Evolutionary conservation across 768 basidiomycete genomes (phyloP), one percentile per base, ranked within the genome.

Genomic region (Russula emetica): DNA sequence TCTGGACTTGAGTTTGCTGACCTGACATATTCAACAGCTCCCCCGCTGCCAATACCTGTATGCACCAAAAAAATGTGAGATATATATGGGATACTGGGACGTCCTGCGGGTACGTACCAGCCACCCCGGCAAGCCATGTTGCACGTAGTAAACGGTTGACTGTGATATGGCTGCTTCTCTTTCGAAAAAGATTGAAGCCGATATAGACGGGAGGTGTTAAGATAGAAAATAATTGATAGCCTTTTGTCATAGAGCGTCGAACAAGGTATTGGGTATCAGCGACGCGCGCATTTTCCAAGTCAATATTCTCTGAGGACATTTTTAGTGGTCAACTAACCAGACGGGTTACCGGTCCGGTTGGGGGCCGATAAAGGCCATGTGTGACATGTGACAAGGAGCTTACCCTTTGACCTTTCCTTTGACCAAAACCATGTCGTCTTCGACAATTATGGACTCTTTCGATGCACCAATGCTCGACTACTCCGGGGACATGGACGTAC

Each of bases 101-200:
- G 13, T 47, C 30, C 18, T 59, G 36, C 36, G 36, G 14, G 6
- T 5, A 70, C 76, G 44, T 70, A 85, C 90, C 90, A 55, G 74
- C 75, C 20, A 80, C 72, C 34, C 90, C 87, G 20, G 86, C 85
- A 5, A 85, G 69, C 90, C 88, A 91, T 18, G 87, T 87, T 36
- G 88, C 84, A 14, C 88, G 83, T 40, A 92, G 78, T 18, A 85
- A 69, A 30, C 81, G 81, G 69, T 88, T 91, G 45, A 85, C 69
- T 8, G 80, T 81, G 60, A 90, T 75, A 32, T 82, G 78, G 16
- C 76, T 73, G 36, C 82, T 77, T 9, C 87, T 84, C 62, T 80
- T 83, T 66, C 83, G 79, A 38, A 78, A 76, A 38, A 88, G 67
- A 13, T 82, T 72, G 65, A 83, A 80, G 0, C 77, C 78, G 6